Evolutionary conservation across 2,329 filamentous ascomycete species (phyloP).

Genomic region (Monosporascus sp.): DNA sequence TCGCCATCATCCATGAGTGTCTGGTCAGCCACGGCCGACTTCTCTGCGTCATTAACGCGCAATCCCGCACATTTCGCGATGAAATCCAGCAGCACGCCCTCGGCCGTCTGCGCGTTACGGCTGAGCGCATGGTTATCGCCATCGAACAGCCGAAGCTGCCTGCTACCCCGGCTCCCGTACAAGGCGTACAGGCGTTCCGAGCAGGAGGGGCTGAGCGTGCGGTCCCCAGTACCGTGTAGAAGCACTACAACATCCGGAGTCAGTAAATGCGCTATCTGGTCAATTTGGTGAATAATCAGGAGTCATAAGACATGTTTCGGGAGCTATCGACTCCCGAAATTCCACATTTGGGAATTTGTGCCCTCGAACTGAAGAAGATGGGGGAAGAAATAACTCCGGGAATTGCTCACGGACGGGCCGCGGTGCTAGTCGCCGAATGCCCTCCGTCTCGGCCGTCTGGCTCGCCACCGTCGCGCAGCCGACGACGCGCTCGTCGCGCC

Average conservation of each 20-base stretch:
- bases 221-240: slow-evolving; percentile 34
- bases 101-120: slow-evolving; percentile 29
- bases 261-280: too few relatives aligned
- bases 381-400: too few relatives aligned
- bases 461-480: slow-evolving; percentile 35
- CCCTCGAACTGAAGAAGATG: too few relatives aligned
- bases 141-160: slow-evolving; percentile 32
- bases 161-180: slow-evolving; percentile 29
- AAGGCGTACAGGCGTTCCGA: slow-evolving; percentile 29
- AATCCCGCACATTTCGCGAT: slow-evolving; percentile 28
- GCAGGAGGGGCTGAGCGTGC: slow-evolving; percentile 27
- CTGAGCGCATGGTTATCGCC: slow-evolving; percentile 37
- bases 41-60: slow-evolving; percentile 12
- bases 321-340: too few relatives aligned
- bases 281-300: too few relatives aligned
- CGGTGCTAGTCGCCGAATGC: slow-evolving; percentile 25
- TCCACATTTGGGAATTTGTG: too few relatives aligned
- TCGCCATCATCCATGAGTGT: slow-evolving; percentile 16
- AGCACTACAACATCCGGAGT: too few relatives aligned
- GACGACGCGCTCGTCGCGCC: slow-evolving; percentile 9
- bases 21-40: slow-evolving; percentile 9
- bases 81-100: slow-evolving; percentile 35
- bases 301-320: too few relatives aligned
- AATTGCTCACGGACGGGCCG: slow-evolving; percentile 30
- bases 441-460: slow-evolving; percentile 31